Percentiles rank a stretch among this genome's conserved stretches.
Evolutionary conservation across 768 basidiomycete genomes (phyloP).

Genomic region (Tulasnella sp.): DNA sequence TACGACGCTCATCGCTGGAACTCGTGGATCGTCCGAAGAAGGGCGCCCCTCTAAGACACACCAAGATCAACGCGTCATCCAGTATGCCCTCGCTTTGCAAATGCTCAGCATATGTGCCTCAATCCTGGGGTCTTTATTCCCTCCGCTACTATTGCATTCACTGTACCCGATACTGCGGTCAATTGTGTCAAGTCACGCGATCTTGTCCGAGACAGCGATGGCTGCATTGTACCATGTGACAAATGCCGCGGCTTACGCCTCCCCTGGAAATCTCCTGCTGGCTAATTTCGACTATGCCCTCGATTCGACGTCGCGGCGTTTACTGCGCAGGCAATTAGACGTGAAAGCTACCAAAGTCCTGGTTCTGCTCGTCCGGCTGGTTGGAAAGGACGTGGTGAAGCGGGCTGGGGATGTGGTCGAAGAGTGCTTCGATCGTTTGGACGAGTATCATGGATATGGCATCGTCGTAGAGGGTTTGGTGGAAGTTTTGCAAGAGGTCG

Average conservation of each 20-base stretch:
- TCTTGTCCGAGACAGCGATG: constrained; percentile 63
- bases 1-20: constrained; percentile 34
- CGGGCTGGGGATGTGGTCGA: constrained; percentile 90
- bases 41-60: neutral
- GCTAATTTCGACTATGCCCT: constrained; percentile 96
- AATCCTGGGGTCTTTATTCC: constrained; percentile 62
- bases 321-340: constrained; percentile 71
- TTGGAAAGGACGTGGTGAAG: constrained; percentile 76
- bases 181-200: constrained; percentile 54
- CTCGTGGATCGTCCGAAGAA: constrained; percentile 11
- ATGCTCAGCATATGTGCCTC: constrained; percentile 56
- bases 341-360: constrained; percentile 83
- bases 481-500: constrained; percentile 74
- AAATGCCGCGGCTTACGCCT: constrained; percentile 72
- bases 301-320: constrained; percentile 73
- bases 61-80: constrained; percentile 64
- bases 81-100: constrained; percentile 57
- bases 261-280: constrained; percentile 72
- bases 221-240: constrained; percentile 61
- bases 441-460: constrained; percentile 91
- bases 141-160: constrained; percentile 57
- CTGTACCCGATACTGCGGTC: constrained; percentile 83
- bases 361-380: constrained; percentile 68
- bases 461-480: constrained; percentile 75
- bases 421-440: constrained; percentile 92